phyloP scores from a whole-genome alignment of 2,329 filamentous ascomycete species.

The Purpureocillium lavendulum region DNA sequence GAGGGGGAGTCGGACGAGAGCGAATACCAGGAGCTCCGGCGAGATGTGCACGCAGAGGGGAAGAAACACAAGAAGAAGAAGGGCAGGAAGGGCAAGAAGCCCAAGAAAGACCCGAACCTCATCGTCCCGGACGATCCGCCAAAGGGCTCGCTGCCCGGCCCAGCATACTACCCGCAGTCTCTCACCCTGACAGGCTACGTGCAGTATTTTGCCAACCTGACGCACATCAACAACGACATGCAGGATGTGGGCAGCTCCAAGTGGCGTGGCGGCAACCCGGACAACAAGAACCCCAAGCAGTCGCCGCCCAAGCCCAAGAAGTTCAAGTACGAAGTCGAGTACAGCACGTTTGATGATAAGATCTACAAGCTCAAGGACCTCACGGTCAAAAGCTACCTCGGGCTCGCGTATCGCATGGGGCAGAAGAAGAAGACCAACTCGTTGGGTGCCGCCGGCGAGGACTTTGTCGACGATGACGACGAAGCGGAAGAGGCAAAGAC shows the following conservation, averaged over 20 bases:
- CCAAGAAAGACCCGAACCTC: constrained; percentile 51
- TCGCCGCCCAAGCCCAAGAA: constrained; percentile 48
- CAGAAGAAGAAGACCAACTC: constrained; percentile 10
- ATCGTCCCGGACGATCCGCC: constrained; percentile 64
- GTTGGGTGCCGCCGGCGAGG: constrained; percentile 15
- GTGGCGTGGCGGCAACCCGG: constrained; percentile 59
- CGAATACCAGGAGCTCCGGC: constrained; percentile 17
- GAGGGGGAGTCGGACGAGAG: constrained; percentile 21
- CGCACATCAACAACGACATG: constrained; percentile 71
- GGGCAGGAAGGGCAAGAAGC: constrained; percentile 36
- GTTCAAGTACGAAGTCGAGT: constrained; percentile 76
- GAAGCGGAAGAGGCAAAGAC: constrained; percentile 8
- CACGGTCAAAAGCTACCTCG: constrained; percentile 73
- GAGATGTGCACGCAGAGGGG: constrained; percentile 16
- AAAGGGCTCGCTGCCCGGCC: constrained; percentile 66
- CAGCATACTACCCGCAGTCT: constrained; percentile 80
- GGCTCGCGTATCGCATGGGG: constrained; percentile 73
- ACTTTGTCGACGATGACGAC: constrained; percentile 15
- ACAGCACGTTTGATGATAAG: constrained; percentile 71
- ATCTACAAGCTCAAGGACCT: constrained; percentile 71
- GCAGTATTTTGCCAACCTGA: constrained; percentile 94
- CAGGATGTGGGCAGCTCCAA: constrained; percentile 25
- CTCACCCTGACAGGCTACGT: constrained; percentile 73
- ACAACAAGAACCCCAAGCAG: constrained; percentile 42
- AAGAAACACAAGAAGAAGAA: constrained; percentile 27